phyloP scores from a whole-genome alignment of 176 grass and related monocot species.

The Eleusine coracana region DNA sequence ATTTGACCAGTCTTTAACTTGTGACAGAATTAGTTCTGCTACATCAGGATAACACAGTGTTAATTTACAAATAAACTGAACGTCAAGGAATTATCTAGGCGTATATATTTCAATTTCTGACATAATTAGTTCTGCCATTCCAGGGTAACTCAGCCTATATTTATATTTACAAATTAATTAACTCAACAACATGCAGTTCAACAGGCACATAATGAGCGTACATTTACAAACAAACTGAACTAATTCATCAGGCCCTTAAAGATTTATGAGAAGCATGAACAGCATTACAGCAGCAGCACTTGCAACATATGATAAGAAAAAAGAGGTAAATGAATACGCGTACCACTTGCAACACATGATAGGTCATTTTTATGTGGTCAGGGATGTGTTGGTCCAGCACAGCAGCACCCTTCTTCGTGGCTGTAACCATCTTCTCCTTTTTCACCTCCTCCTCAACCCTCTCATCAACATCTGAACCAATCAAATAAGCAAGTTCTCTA shows the following conservation, averaged over 20 bases:
- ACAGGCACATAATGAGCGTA: not conserved
- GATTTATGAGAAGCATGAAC: not conserved
- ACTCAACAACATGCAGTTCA: not conserved
- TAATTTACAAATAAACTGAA: slow-evolving; percentile 19
- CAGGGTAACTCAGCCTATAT: not conserved
- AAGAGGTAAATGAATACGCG: slow-evolving; percentile 20
- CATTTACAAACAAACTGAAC: slow-evolving; percentile 24
- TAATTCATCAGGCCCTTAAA: slow-evolving; percentile 1
- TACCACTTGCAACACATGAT: slow-evolving; percentile 91
- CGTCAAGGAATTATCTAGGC: not conserved
- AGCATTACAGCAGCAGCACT: not conserved
- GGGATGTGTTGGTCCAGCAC: slow-evolving; percentile 78
- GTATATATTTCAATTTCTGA: not conserved
- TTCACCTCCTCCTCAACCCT: slow-evolving; percentile 53
- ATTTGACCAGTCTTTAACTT: not conserved
- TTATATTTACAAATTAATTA: not conserved
- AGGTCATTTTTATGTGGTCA: slow-evolving; percentile 70
- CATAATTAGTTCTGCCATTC: not conserved
- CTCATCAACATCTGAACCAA: slow-evolving; percentile 41
- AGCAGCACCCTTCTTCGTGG: slow-evolving; percentile 81
- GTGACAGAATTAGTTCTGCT: not conserved
- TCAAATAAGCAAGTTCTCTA: not conserved
- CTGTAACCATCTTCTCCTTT: slow-evolving; percentile 77
- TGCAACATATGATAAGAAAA: not conserved
- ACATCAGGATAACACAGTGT: slow-evolving; percentile 5